Evolutionary conservation across 2,329 filamentous ascomycete genomes (phyloP).

Genomic region (Aspergillus fumigatus): DNA sequence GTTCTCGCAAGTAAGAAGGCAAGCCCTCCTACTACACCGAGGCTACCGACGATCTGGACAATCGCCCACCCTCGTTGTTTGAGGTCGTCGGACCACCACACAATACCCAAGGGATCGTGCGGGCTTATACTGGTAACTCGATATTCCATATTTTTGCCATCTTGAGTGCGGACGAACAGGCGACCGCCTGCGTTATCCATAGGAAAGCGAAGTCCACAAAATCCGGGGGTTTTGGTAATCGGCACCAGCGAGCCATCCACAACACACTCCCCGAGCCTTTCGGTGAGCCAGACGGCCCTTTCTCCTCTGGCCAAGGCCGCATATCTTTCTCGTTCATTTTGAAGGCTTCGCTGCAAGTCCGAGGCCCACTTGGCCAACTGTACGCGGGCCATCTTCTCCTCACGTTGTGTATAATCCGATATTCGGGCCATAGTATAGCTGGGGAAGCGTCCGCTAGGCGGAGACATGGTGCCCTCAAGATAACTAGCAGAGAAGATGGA

Average conservation of each 20-base stretch:
- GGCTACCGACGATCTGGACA: conserved; percentile 68
- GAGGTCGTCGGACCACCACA: conserved; percentile 64
- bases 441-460: conserved; percentile 28
- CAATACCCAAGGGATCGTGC: conserved; percentile 74
- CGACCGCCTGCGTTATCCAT: conserved; percentile 21
- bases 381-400: conserved; percentile 62
- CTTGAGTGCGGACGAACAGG: conserved; percentile 21
- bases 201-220: conserved; percentile 21
- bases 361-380: conserved; percentile 76
- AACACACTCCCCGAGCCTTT: conserved; percentile 62
- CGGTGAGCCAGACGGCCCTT: conserved; percentile 64
- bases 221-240: conserved; percentile 37
- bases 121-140: conserved; percentile 42
- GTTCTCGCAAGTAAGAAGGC: conserved; percentile 56
- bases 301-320: conserved; percentile 60
- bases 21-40: conserved; percentile 69
- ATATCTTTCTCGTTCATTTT: conserved; percentile 67
- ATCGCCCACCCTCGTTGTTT: conserved; percentile 62
- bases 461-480: conserved; percentile 21
- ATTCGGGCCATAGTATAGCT: conserved; percentile 60
- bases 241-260: conserved; percentile 60
- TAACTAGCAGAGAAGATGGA: conserved; percentile 24
- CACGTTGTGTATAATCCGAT: conserved; percentile 54
- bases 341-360: conserved; percentile 71
- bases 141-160: conserved; percentile 29